Evolutionary conservation across 2,329 filamentous ascomycete species (phyloP).

Genomic region (Coleophoma crateriformis): DNA sequence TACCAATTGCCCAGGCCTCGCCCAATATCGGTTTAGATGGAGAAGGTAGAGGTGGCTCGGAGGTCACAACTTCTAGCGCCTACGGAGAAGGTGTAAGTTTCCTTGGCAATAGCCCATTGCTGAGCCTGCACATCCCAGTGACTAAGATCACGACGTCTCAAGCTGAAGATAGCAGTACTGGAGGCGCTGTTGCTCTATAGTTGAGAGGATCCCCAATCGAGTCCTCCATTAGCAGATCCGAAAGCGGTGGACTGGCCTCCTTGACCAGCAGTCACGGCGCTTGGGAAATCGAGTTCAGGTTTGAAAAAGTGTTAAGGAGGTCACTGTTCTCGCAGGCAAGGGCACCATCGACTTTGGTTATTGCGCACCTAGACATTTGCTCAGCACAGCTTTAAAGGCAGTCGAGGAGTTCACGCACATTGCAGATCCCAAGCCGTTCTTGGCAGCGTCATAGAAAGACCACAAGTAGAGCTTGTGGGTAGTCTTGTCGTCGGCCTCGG

Average conservation of each 20-base stretch:
- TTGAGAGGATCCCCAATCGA: constrained; percentile 8
- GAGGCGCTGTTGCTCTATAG: constrained; percentile 50
- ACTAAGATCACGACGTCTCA: constrained; percentile 56
- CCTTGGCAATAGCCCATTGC: constrained; percentile 42
- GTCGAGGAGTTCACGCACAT: constrained; percentile 62
- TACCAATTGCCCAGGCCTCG: too few relatives aligned
- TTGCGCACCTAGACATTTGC: constrained; percentile 55
- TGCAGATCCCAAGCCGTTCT: constrained; percentile 67
- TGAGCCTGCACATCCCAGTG: constrained; percentile 56
- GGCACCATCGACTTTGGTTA: constrained; percentile 63
- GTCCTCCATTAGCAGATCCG: constrained; percentile 22
- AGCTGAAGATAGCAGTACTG: constrained; percentile 46
- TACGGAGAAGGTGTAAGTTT: constrained; percentile 2
- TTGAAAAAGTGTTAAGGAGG: constrained; percentile 19
- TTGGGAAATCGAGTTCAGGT: constrained; percentile 22
- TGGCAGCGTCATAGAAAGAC: constrained; percentile 36
- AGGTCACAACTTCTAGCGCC: constrained; percentile 3
- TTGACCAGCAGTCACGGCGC: constrained; percentile 17
- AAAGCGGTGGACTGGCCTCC: constrained; percentile 14
- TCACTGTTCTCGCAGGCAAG: constrained; percentile 28
- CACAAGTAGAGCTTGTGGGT: constrained; percentile 52
- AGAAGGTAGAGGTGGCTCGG: neutral
- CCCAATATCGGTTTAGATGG: too few relatives aligned
- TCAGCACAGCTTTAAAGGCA: too few relatives aligned
- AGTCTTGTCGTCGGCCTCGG: constrained; percentile 50